Percentiles rank a stretch among this genome's conserved stretches.
phyloP scores from a whole-genome alignment of 169 alveolate genomes.

The Babesia sp. region DNA sequence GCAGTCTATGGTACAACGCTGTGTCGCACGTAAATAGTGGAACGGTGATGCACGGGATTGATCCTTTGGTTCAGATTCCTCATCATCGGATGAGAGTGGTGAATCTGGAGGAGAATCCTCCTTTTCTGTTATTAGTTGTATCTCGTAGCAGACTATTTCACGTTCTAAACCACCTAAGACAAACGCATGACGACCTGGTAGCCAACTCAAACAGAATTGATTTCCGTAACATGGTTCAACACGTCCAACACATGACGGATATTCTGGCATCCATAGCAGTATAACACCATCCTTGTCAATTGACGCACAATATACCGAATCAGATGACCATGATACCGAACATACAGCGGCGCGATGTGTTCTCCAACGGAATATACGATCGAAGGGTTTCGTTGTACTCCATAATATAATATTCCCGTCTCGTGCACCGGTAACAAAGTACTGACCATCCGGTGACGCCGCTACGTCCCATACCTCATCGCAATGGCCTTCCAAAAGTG shows the following conservation, averaged over 20 bases:
- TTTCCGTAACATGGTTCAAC: conserved; percentile 66
- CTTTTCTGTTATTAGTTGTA: background rate
- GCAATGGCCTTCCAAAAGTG: conserved; percentile 68
- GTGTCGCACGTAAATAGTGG: conserved; percentile 3
- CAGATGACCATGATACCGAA: conserved; percentile 74
- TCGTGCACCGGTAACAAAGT: conserved; percentile 74
- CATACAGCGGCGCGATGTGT: conserved; percentile 71
- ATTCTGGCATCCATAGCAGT: conserved; percentile 72
- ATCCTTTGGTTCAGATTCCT: background rate
- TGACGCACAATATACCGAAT: conserved; percentile 66
- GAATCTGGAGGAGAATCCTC: background rate
- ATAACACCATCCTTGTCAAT: conserved; percentile 68
- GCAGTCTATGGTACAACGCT: conserved; percentile 66
- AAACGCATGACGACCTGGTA: conserved; percentile 60
- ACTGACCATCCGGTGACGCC: conserved; percentile 69
- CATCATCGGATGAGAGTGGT: background rate
- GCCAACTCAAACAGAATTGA: conserved; percentile 66
- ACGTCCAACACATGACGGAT: conserved; percentile 45
- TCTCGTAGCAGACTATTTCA: conserved; percentile 1
- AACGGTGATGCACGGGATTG: background rate
- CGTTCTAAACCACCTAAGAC: conserved; percentile 53
- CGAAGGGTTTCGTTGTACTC: conserved; percentile 67
- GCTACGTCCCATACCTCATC: conserved; percentile 80
- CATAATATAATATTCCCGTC: conserved; percentile 72
- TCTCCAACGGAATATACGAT: conserved; percentile 65